Conservation (phyloP, 1,284 basidiomycete genomes). For the Tylopilus sp. region DNA sequence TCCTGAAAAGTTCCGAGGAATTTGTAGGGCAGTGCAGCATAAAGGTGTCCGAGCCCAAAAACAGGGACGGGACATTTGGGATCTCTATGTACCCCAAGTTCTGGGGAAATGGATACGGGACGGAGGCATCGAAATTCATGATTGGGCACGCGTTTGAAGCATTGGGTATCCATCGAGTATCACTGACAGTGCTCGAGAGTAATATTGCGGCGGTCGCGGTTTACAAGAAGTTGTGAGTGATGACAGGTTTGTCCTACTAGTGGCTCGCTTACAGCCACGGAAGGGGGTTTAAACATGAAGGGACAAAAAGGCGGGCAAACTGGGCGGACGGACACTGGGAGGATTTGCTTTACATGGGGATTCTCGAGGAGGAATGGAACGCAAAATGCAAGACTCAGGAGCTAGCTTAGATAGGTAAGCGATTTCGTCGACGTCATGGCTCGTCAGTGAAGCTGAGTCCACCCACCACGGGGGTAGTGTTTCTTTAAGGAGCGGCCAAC, state of each 20-base stretch:
- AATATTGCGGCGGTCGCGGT: slow-evolving; percentile 23
- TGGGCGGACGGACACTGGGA: slow-evolving; percentile 22
- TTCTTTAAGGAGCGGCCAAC: too few species aligned
- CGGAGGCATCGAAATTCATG: slow-evolving; percentile 21
- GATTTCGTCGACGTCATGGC: background rate
- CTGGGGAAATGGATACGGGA: slow-evolving; percentile 28
- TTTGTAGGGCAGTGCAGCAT: slow-evolving; percentile 35
- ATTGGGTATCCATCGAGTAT: slow-evolving; percentile 28
- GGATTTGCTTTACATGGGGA: slow-evolving; percentile 19
- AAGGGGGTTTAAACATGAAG: slow-evolving; percentile 23
- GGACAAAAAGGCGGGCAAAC: slow-evolving; percentile 15
- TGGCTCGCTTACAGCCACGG: background rate
- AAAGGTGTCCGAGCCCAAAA: slow-evolving; percentile 26
- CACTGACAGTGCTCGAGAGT: slow-evolving; percentile 18
- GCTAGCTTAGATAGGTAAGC: background rate
- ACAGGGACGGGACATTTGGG: slow-evolving; percentile 23
- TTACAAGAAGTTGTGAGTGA: slow-evolving; percentile 28
- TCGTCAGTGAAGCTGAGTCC: background rate
- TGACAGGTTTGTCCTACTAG: background rate
- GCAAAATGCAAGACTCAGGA: background rate
- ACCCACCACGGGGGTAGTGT: too few species aligned
- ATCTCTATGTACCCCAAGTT: slow-evolving; percentile 20
- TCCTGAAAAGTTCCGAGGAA: slow-evolving; percentile 19
- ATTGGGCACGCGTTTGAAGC: slow-evolving; percentile 25
- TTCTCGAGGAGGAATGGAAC: slow-evolving; percentile 19